Conservation (phyloP, 2,329 filamentous ascomycete species). For the Botrytis pseudocinerea region DNA sequence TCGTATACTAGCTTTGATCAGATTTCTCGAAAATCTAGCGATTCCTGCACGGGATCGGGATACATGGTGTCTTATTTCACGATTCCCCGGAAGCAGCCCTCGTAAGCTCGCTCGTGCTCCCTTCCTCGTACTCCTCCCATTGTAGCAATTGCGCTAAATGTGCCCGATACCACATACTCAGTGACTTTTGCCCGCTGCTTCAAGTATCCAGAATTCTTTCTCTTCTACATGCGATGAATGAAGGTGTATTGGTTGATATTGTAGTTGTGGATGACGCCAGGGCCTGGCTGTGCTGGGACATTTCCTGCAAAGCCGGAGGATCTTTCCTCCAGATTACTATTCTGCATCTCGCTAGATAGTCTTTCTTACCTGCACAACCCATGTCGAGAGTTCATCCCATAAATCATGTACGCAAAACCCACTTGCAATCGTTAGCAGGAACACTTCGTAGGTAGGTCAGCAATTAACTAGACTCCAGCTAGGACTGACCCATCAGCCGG, state of each 20-base stretch:
- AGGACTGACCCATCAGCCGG: not conserved
- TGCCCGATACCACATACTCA: not conserved
- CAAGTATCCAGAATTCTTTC: not conserved
- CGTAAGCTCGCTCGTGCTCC: constrained; percentile 5
- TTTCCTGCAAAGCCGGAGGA: not conserved
- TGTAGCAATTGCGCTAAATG: constrained; percentile 15
- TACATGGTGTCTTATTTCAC: not conserved
- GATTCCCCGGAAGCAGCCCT: not conserved
- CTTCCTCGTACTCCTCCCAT: not conserved
- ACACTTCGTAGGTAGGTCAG: not conserved
- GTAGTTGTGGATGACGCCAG: constrained; percentile 4
- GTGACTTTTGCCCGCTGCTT: not conserved
- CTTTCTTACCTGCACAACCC: not conserved
- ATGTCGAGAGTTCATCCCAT: not conserved
- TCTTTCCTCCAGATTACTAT: constrained; percentile 11
- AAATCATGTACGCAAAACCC: not conserved
- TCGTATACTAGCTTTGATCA: not conserved
- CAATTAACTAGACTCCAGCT: not conserved
- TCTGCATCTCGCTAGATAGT: not conserved
- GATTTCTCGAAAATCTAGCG: not conserved
- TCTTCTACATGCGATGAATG: not conserved
- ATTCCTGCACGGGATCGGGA: not conserved
- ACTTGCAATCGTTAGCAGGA: not conserved
- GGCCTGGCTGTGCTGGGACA: not conserved
- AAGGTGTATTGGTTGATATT: constrained; percentile 1